A percentile compares a stretch with the other conserved stretches of the same genome.
These are phyloP conservation scores for Plenodomus biglobosus DNA, from an alignment of 2,329 filamentous ascomycete species.

Conservation along the genomic window DNA sequence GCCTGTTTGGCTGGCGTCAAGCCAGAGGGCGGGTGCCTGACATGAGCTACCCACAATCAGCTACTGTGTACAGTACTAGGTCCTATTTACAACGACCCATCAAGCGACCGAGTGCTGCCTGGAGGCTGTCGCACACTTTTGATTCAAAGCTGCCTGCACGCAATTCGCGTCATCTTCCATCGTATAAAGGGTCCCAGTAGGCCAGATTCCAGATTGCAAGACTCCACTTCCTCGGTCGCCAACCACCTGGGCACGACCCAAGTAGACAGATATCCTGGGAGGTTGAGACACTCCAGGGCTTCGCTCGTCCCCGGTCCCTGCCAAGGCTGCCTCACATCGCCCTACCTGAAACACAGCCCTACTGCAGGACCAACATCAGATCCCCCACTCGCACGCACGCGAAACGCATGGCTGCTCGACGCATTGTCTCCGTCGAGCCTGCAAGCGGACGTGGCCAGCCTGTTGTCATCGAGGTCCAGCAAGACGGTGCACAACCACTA, in stretches of 20 bases:
- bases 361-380: background rate
- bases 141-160: too few relatives aligned
- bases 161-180: background rate
- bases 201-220: background rate
- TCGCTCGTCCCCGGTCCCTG: background rate
- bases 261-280: too few relatives aligned
- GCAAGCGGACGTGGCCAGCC: slow-evolving; percentile 55
- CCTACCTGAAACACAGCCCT: background rate
- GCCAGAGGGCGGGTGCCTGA: slow-evolving; percentile 9
- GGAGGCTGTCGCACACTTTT: too few relatives aligned
- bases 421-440: slow-evolving; percentile 62
- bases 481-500: slow-evolving; percentile 55
- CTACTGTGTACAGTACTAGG: too few relatives aligned
- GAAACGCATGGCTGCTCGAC: slow-evolving; percentile 19
- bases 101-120: slow-evolving; percentile 8
- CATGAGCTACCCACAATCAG: background rate
- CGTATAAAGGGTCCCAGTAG: slow-evolving; percentile 9
- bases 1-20: background rate
- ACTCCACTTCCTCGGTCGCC: background rate
- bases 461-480: slow-evolving; percentile 62
- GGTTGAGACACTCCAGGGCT: background rate
- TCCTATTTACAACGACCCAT: too few relatives aligned
- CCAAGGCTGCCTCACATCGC: background rate
- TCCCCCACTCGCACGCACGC: background rate
- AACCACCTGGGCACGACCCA: too few relatives aligned